Conservation (phyloP, 2,329 filamentous ascomycete genomes). For the Pestalotiopsis sp. region DNA sequence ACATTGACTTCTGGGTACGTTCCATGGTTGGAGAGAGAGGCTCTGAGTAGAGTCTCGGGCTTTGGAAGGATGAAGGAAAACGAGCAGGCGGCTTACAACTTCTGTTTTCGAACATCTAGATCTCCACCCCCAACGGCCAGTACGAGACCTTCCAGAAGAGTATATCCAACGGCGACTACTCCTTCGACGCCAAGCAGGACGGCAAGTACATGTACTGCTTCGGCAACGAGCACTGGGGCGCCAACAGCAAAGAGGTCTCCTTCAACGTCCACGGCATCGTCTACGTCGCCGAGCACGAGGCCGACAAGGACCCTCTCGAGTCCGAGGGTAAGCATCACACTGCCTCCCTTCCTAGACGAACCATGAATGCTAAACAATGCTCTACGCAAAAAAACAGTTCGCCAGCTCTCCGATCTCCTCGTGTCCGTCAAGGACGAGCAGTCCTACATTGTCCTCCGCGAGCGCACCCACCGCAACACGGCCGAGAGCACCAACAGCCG, state of each 20-base stretch:
- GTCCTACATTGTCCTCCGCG: constrained; percentile 91
- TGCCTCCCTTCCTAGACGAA: background rate
- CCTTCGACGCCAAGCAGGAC: constrained; percentile 82
- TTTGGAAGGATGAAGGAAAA: background rate
- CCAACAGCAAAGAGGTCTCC: constrained; percentile 94
- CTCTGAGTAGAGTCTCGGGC: background rate
- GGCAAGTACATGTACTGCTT: constrained; percentile 97
- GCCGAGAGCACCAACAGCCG: constrained; percentile 96
- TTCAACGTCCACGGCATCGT: constrained; percentile 99
- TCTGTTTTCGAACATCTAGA: constrained; percentile 44
- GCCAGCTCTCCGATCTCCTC: constrained; percentile 80
- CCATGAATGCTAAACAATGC: background rate
- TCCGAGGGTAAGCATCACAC: constrained; percentile 69
- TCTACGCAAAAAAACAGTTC: constrained; percentile 56
- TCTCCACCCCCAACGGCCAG: constrained; percentile 75
- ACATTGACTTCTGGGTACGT: constrained; percentile 97
- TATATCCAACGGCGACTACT: constrained; percentile 89
- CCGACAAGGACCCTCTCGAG: constrained; percentile 85
- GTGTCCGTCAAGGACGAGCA: constrained; percentile 97
- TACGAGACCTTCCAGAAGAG: constrained; percentile 80
- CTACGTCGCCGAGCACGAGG: constrained; percentile 88
- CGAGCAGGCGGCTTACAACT: background rate
- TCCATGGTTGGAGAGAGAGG: background rate
- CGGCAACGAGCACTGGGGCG: constrained; percentile 97
- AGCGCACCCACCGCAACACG: constrained; percentile 96